Conservation (phyloP, 805 yeast genomes). For the Candida quercuum region DNA sequence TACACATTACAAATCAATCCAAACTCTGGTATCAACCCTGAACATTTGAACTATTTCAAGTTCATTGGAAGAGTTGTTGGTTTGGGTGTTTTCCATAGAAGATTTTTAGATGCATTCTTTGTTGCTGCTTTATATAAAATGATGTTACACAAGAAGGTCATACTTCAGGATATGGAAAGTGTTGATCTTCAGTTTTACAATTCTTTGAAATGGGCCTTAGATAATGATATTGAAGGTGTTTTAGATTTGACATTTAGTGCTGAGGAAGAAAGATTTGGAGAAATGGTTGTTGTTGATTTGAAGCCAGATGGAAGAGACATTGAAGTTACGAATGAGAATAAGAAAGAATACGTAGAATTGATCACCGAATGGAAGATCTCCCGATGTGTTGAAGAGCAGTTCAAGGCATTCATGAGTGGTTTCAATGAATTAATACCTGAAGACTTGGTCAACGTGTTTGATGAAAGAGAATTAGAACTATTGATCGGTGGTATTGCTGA, state of each 20-base stretch:
- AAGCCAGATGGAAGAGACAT: slow-evolving; percentile 84
- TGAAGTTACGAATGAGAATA: slow-evolving; percentile 91
- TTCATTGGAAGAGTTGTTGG: slow-evolving; percentile 99
- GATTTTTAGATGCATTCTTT: slow-evolving; percentile 96
- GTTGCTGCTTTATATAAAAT: slow-evolving; percentile 97
- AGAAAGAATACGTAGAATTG: slow-evolving; percentile 90
- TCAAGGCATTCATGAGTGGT: slow-evolving; percentile 94
- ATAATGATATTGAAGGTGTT: slow-evolving; percentile 86
- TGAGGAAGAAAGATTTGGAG: slow-evolving; percentile 94
- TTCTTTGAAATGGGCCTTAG: slow-evolving; percentile 92
- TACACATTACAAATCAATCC: slow-evolving; percentile 97
- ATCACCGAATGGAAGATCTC: slow-evolving; percentile 95
- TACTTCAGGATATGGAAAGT: slow-evolving; percentile 96
- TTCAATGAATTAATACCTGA: slow-evolving; percentile 97
- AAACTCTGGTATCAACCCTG: slow-evolving; percentile 94
- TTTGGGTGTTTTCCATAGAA: slow-evolving; percentile 94
- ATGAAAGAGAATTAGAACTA: slow-evolving; percentile 94
- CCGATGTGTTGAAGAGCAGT: slow-evolving; percentile 91
- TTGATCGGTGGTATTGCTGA: slow-evolving; percentile 98
- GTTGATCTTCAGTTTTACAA: slow-evolving; percentile 96
- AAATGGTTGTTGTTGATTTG: slow-evolving; percentile 80
- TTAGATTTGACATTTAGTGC: slow-evolving; percentile 85
- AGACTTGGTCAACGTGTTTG: slow-evolving; percentile 93
- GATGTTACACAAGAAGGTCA: slow-evolving; percentile 94
- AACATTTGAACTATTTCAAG: slow-evolving; percentile 95